Percentiles rank a stretch among this genome's conserved stretches.
Evolutionary conservation across 2,329 filamentous ascomycete species (phyloP).

Genomic region (Coniochaeta hoffmannii): DNA sequence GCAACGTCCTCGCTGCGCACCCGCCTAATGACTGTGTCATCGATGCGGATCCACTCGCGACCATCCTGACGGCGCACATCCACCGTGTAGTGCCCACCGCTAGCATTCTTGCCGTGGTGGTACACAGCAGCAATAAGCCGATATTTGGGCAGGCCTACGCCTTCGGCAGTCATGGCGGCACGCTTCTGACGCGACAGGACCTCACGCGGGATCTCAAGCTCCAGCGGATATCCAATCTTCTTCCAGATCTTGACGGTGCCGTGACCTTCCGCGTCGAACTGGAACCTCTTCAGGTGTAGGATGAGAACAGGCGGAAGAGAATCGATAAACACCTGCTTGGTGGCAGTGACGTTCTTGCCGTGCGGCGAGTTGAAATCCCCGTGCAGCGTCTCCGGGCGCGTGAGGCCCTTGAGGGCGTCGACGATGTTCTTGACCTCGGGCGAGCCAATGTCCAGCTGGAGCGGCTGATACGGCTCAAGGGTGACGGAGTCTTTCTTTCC

Average conservation of each 20-base stretch:
- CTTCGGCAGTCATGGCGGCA: constrained; percentile 55
- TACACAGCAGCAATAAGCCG: constrained; percentile 86
- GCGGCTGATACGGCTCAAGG: constrained; percentile 84
- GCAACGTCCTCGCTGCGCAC: constrained; percentile 85
- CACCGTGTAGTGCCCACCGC: constrained; percentile 95
- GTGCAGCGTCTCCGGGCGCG: constrained; percentile 74
- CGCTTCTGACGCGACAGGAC: constrained; percentile 73
- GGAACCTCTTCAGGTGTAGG: constrained; percentile 93
- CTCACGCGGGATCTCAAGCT: constrained; percentile 88
- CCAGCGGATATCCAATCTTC: constrained; percentile 89
- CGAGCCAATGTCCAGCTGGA: constrained; percentile 90
- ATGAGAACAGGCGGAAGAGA: constrained; percentile 86
- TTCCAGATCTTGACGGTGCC: constrained; percentile 98
- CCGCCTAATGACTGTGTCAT: constrained; percentile 84
- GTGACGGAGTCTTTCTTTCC: constrained; percentile 88
- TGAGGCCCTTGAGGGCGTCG: constrained; percentile 81
- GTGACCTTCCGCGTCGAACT: constrained; percentile 75
- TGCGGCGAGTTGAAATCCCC: constrained; percentile 77
- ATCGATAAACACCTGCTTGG: constrained; percentile 93
- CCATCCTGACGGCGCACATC: constrained; percentile 91
- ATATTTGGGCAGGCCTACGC: constrained; percentile 70
- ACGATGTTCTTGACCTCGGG: constrained; percentile 83
- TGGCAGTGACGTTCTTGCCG: constrained; percentile 69
- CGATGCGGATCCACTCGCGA: constrained; percentile 91
- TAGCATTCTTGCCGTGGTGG: constrained; percentile 95